Evolutionary conservation across 2,329 filamentous ascomycete genomes (phyloP).

Genomic region (Sporothrix phasma): DNA sequence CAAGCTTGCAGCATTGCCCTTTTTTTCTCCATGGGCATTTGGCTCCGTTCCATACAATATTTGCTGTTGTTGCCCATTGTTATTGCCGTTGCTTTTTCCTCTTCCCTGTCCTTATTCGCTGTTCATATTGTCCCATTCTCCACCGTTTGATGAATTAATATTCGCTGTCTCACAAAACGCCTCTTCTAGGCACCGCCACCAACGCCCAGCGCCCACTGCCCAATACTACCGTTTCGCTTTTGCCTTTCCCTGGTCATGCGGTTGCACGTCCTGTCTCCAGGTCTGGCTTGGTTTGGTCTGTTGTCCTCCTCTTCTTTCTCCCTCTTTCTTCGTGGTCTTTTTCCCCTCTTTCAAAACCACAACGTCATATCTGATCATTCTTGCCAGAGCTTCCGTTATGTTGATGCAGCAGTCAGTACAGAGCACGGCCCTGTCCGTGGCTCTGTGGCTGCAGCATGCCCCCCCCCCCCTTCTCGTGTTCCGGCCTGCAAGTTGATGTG

Average conservation of each 20-base stretch:
- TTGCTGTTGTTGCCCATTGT: neutral
- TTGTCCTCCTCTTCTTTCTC: too few relatives aligned
- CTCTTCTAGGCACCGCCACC: neutral
- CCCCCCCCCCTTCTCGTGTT: neutral
- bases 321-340: neutral
- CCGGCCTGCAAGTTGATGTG: neutral
- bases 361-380: neutral
- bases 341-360: neutral
- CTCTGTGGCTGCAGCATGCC: neutral
- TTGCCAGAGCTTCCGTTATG: neutral
- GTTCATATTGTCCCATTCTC: constrained; percentile 3
- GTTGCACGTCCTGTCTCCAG: too few relatives aligned
- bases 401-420: neutral
- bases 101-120: neutral
- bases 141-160: neutral
- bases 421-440: neutral
- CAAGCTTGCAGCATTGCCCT: neutral
- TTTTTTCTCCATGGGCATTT: neutral
- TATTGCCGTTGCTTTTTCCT: neutral
- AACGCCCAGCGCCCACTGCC: neutral
- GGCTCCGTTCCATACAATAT: neutral
- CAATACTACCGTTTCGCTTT: too few relatives aligned
- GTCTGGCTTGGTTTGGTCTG: too few relatives aligned
- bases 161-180: neutral
- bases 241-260: neutral